phyloP scores from a whole-genome alignment of 768 basidiomycete species.

The Macrolepiota dolichaula region DNA sequence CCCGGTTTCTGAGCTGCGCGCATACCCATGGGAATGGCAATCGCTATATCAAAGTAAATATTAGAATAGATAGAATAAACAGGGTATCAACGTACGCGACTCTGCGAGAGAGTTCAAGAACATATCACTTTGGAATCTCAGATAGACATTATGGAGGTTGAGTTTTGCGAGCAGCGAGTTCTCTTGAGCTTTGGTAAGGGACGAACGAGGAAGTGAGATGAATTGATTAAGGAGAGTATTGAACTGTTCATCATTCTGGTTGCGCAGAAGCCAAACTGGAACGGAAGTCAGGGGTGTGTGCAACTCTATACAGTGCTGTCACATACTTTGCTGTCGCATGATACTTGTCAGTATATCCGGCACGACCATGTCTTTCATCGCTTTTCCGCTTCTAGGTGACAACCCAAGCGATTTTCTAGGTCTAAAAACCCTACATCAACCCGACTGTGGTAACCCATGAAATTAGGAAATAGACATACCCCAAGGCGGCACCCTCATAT shows the following conservation, averaged over 20 bases:
- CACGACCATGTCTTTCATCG: slow-evolving; percentile 44
- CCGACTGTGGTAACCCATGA: not conserved
- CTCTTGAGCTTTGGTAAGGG: slow-evolving; percentile 67
- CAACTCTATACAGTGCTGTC: not conserved
- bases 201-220: slow-evolving; percentile 51
- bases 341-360: slow-evolving; percentile 61
- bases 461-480: slow-evolving; percentile 31
- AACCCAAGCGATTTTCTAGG: slow-evolving; percentile 43
- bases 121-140: slow-evolving; percentile 80
- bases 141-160: slow-evolving; percentile 74
- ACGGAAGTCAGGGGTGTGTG: not conserved
- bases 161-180: slow-evolving; percentile 72
- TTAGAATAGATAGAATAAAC: not conserved
- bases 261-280: slow-evolving; percentile 65
- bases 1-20: slow-evolving; percentile 35
- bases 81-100: slow-evolving; percentile 61
- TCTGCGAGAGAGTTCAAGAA: slow-evolving; percentile 88
- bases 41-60: slow-evolving; percentile 42
- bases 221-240: slow-evolving; percentile 55
- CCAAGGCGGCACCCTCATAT: slow-evolving; percentile 43
- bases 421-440: slow-evolving; percentile 20
- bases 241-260: slow-evolving; percentile 51
- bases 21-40: slow-evolving; percentile 82
- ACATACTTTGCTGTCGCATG: slow-evolving; percentile 67
- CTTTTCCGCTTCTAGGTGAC: slow-evolving; percentile 23